Evolutionary conservation across 1,284 basidiomycete genomes (phyloP).

Genomic region (Heterobasidion occidentale): DNA sequence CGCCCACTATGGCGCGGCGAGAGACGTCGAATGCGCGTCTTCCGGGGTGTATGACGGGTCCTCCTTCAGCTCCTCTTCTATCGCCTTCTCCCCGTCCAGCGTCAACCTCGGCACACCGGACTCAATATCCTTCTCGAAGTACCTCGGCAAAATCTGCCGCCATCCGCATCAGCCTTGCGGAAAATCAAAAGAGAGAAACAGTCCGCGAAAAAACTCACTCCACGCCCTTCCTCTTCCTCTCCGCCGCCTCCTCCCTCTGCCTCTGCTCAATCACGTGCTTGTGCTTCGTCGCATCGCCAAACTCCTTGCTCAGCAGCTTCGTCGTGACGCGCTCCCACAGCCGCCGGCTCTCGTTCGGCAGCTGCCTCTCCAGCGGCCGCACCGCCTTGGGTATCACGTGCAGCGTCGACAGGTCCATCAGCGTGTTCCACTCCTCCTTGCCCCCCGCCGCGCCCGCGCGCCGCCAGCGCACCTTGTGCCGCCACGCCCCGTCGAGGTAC

Average conservation of each 20-base stretch:
- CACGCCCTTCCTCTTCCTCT: constrained; percentile 71
- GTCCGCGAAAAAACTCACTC: constrained; percentile 46
- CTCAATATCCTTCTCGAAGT: constrained; percentile 69
- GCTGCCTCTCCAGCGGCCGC: constrained; percentile 75
- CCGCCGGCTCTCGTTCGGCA: constrained; percentile 76
- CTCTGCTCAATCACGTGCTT: constrained; percentile 87
- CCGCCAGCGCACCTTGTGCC: constrained; percentile 76
- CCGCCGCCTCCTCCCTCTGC: constrained; percentile 81
- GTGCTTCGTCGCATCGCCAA: constrained; percentile 78
- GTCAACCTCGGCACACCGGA: constrained; percentile 76
- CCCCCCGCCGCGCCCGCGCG: constrained; percentile 28
- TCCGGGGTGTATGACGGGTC: not conserved
- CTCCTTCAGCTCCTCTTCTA: constrained; percentile 63
- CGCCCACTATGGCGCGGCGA: not conserved
- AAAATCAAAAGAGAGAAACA: constrained; percentile 3
- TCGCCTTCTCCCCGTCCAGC: constrained; percentile 54
- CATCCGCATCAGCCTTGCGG: constrained; percentile 2
- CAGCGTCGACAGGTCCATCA: constrained; percentile 76
- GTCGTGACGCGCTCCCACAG: constrained; percentile 86
- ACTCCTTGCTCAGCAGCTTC: constrained; percentile 78
- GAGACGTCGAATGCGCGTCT: not conserved
- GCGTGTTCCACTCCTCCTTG: constrained; percentile 46
- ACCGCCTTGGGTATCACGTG: constrained; percentile 80
- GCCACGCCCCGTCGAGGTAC: constrained; percentile 86
- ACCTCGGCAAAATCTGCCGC: constrained; percentile 71